Evolutionary conservation across 208 protist genomes (phyloP).

Genomic region (Angomonas ambiguus): DNA sequence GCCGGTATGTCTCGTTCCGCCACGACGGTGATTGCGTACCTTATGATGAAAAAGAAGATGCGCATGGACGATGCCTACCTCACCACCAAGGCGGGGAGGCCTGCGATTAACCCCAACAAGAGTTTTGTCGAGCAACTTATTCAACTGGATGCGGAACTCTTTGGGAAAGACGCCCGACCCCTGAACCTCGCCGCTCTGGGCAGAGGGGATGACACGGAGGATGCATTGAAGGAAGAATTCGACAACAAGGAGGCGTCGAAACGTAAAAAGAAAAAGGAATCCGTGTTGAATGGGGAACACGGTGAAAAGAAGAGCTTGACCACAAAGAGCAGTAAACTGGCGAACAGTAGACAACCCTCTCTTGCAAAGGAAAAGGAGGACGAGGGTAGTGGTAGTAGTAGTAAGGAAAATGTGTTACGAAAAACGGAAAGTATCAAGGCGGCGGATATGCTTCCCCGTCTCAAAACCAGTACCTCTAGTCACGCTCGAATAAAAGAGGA

Average conservation of each 20-base stretch:
- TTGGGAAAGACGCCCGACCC: conserved; percentile 36
- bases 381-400: too few species aligned
- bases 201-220: conserved; percentile 19
- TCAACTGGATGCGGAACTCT: conserved; percentile 57
- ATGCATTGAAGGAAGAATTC: neutral
- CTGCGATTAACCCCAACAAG: conserved; percentile 79
- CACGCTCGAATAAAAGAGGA: neutral
- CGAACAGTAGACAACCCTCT: neutral
- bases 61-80: conserved; percentile 82
- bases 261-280: neutral
- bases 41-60: conserved; percentile 85
- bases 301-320: neutral
- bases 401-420: neutral
- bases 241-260: neutral
- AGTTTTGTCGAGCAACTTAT: conserved; percentile 81
- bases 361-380: neutral
- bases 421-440: neutral
- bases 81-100: conserved; percentile 60
- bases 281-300: neutral
- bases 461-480: neutral
- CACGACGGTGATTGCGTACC: conserved; percentile 83
- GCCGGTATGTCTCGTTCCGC: conserved; percentile 87
- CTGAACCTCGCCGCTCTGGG: conserved; percentile 53
- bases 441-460: neutral
- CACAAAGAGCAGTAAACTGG: neutral